phyloP scores from a whole-genome alignment of 805 yeast genomes.

The Blastobotrys muscicola region DNA sequence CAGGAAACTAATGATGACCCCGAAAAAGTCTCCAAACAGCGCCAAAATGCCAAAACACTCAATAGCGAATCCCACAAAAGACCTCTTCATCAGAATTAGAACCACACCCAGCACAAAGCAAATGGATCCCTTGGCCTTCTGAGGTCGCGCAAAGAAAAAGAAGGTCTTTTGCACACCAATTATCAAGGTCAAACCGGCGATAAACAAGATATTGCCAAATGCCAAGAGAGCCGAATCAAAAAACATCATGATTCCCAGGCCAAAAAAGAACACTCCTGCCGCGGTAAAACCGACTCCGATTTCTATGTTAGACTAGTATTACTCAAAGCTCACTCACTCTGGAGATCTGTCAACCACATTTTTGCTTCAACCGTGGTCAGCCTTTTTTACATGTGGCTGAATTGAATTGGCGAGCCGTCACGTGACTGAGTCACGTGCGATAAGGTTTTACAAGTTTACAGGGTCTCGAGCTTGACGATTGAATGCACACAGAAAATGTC shows the following conservation, averaged over 20 bases:
- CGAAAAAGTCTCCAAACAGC: slow-evolving; percentile 87
- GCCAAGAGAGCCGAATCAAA: slow-evolving; percentile 87
- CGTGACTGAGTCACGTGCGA: too few species aligned
- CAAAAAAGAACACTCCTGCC: slow-evolving; percentile 62
- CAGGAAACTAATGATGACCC: slow-evolving; percentile 76
- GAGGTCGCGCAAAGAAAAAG: slow-evolving; percentile 76
- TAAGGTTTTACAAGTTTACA: too few species aligned
- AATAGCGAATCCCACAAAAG: slow-evolving; percentile 75
- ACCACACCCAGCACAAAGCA: slow-evolving; percentile 70
- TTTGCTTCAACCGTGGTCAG: not conserved
- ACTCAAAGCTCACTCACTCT: slow-evolving; percentile 13
- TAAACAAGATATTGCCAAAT: slow-evolving; percentile 72
- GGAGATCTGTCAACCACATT: slow-evolving; percentile 31
- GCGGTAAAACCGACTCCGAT: slow-evolving; percentile 91
- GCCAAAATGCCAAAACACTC: slow-evolving; percentile 87
- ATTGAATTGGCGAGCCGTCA: too few species aligned
- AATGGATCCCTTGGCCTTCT: slow-evolving; percentile 76
- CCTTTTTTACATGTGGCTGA: too few species aligned
- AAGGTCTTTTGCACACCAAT: slow-evolving; percentile 82
- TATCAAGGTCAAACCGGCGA: slow-evolving; percentile 74
- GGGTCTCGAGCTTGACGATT: too few species aligned
- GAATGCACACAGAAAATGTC: too few species aligned
- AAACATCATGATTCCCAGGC: slow-evolving; percentile 73
- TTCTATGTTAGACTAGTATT: slow-evolving; percentile 36
- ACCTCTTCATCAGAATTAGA: slow-evolving; percentile 62